Evolutionary conservation across 2,329 filamentous ascomycete species (phyloP).

Genomic region (Fusarium mundagurra): DNA sequence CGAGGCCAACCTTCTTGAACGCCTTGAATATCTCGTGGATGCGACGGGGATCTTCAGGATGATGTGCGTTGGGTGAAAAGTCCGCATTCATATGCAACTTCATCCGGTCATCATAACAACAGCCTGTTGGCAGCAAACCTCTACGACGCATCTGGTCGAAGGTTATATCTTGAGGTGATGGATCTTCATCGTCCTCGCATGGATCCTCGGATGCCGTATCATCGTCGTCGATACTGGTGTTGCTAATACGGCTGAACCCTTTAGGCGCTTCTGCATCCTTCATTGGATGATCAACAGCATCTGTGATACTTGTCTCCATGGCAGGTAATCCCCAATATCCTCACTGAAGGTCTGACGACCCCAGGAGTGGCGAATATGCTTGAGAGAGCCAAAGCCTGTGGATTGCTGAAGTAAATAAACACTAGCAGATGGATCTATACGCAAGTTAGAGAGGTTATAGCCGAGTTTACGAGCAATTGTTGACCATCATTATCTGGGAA

Average conservation of each 20-base stretch:
- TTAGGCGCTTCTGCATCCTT: slow-evolving; percentile 50
- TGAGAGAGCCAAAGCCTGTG: neutral
- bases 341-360: slow-evolving; percentile 32
- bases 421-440: neutral
- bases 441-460: neutral
- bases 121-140: slow-evolving; percentile 73
- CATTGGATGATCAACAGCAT: slow-evolving; percentile 57
- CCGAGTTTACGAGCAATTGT: neutral
- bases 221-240: slow-evolving; percentile 45
- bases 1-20: slow-evolving; percentile 82
- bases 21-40: slow-evolving; percentile 94
- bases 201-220: slow-evolving; percentile 48
- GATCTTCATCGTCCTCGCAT: slow-evolving; percentile 49
- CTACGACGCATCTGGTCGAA: slow-evolving; percentile 53
- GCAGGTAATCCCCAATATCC: neutral
- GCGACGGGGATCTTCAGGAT: slow-evolving; percentile 92
- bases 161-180: slow-evolving; percentile 51
- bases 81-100: slow-evolving; percentile 91
- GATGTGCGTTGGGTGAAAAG: slow-evolving; percentile 77
- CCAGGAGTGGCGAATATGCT: slow-evolving; percentile 25
- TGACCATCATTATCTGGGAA: neutral
- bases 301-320: slow-evolving; percentile 48
- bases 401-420: neutral
- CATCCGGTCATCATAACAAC: slow-evolving; percentile 95
- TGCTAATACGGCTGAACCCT: slow-evolving; percentile 29